Conservation (phyloP, 768 basidiomycete genomes). For the Serpula lacrymans region DNA sequence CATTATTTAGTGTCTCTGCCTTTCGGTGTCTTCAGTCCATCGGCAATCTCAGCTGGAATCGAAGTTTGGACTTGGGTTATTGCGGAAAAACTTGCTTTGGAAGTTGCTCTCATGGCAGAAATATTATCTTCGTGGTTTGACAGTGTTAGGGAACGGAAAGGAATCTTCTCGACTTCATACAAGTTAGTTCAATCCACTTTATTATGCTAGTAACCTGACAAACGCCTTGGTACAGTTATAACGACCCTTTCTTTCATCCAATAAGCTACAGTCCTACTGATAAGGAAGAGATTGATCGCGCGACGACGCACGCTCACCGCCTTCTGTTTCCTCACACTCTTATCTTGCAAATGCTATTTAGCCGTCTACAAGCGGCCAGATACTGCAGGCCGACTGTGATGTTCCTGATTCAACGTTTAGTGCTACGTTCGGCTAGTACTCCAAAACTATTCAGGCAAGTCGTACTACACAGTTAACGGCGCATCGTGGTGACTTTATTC, state of each 20-base stretch:
- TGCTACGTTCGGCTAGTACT: slow-evolving; percentile 74
- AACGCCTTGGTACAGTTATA: slow-evolving; percentile 51
- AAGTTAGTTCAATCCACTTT: slow-evolving; percentile 57
- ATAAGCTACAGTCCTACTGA: slow-evolving; percentile 90
- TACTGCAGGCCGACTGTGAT: slow-evolving; percentile 84
- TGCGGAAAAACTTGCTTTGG: slow-evolving; percentile 75
- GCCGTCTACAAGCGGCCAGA: slow-evolving; percentile 89
- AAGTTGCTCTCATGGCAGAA: slow-evolving; percentile 82
- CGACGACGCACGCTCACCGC: slow-evolving; percentile 63
- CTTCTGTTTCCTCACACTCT: slow-evolving; percentile 80
- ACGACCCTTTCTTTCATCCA: slow-evolving; percentile 84
- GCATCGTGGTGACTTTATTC: neutral
- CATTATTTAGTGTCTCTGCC: slow-evolving; percentile 87
- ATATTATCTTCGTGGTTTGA: slow-evolving; percentile 84
- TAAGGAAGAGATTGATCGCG: slow-evolving; percentile 76
- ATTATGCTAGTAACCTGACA: slow-evolving; percentile 4
- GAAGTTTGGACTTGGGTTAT: slow-evolving; percentile 98
- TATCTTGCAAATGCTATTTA: slow-evolving; percentile 84
- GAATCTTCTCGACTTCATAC: slow-evolving; percentile 76
- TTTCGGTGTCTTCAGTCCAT: slow-evolving; percentile 84
- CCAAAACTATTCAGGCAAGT: slow-evolving; percentile 71
- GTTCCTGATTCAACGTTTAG: slow-evolving; percentile 79
- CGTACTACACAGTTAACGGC: neutral
- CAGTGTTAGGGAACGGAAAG: slow-evolving; percentile 72
- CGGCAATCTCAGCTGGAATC: slow-evolving; percentile 81